Evolutionary conservation across 2,329 filamentous ascomycete species (phyloP), one percentile per base, ranked within the genome.

Genomic region (Colletotrichum eremochloae): DNA sequence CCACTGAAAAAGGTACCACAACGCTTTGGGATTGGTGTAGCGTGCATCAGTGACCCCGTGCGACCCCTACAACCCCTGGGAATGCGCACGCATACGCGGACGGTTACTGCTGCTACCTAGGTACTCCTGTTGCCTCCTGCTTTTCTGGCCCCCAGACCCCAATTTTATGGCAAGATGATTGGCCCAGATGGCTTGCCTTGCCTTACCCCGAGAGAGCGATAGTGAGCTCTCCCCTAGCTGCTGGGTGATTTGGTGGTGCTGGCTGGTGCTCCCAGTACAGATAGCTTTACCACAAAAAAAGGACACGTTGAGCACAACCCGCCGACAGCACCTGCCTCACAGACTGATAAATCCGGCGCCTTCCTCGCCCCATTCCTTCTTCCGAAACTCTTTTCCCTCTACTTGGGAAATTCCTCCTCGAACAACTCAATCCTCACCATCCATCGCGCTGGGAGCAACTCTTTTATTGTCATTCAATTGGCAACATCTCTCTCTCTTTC

Each of bases 231-330:
- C 46, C 64, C 63, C 67, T 73, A 71, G 61, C 71, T 73, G 60
- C 52, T 67, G 65, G 60, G 57, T 61, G 60, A 48, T 48, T 50
- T 42, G 57, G 52, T 63, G 65, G 63, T 67, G 64, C 48, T 52
- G 50, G 46, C 24, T 53, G 29, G 46, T 67, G 46, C 57, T 63
- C 58, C 52, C 56, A 42, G 58, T 33, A 44, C 57, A 57, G 52
- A 56, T 58, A 60, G 68, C 66, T 72, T 53, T 66, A 68, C 42
- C 20, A 24, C 60, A 71, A 73, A 75, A 75, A 75, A 75, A 75
- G 74, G 74, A 75, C 74, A 75, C 74, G 74, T 75, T 75, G 74
- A 74, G 63, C 67, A 71, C 53, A 73, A 67, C 52, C 69, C 53
- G 56, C 58, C 33, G 24, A 24, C 36, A 40, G 68, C 63, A 50